These are phyloP conservation scores for Wallacemonas sp. DNA, from an alignment of 208 protist genomes.

Conservation along the genomic window DNA sequence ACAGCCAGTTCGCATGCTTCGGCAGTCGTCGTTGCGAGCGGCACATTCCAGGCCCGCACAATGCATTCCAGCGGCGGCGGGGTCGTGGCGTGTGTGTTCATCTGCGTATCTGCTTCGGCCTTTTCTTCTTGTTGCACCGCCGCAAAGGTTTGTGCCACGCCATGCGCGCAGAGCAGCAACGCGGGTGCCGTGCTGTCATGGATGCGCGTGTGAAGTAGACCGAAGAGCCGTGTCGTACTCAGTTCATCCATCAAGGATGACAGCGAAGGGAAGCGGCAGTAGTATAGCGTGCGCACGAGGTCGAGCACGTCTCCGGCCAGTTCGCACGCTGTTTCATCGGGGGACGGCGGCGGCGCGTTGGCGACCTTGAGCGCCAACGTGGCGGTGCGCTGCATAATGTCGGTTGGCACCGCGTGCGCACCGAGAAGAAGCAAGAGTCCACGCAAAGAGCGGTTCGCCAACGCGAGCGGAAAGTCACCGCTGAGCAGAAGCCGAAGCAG, in stretches of 20 bases:
- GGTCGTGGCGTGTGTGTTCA: no score
- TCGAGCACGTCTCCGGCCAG: background rate
- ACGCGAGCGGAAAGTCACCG: slow-evolving; percentile 24
- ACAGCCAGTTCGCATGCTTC: slow-evolving; percentile 24
- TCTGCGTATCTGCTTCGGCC: slow-evolving; percentile 7
- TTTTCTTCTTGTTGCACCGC: slow-evolving; percentile 7
- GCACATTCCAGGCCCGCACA: background rate
- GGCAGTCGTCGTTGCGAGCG: background rate
- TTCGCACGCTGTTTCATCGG: background rate
- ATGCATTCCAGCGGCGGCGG: background rate
- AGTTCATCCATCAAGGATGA: slow-evolving; percentile 21
- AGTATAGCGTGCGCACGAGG: slow-evolving; percentile 11
- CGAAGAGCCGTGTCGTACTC: background rate
- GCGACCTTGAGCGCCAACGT: slow-evolving; percentile 17
- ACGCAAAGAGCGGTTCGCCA: slow-evolving; percentile 36
- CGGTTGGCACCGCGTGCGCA: slow-evolving; percentile 33
- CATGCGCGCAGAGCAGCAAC: slow-evolving; percentile 11
- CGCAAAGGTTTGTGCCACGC: slow-evolving; percentile 33
- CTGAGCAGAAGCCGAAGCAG: slow-evolving; percentile 42
- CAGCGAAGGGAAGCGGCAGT: slow-evolving; percentile 29
- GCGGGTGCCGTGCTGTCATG: background rate
- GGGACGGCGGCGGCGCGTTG: background rate
- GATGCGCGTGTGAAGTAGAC: no score
- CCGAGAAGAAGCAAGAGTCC: slow-evolving; percentile 43
- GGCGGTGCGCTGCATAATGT: slow-evolving; percentile 44